Base-by-base conservation (phyloP, 331 rosid genomes). In the Ulmus americana region DNA sequence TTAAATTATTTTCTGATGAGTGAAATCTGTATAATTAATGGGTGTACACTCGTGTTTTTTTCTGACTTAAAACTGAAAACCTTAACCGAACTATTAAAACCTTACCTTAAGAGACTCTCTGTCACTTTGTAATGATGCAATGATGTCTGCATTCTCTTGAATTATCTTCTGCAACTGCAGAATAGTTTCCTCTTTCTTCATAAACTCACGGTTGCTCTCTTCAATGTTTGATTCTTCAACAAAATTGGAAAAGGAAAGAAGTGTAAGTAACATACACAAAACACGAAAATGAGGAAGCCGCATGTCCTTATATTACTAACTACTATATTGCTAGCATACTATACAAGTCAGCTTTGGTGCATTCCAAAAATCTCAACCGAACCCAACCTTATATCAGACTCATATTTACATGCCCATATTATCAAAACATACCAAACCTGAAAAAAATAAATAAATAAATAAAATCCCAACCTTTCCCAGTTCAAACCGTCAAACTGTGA, bases 31-130 rank as follows among this genome's bases (percentile, higher is more conserved):
- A 20, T 20, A 20, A 20, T 20, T 20, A 20, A 20, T 20, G 22
- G 55, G 20, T 13, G 20, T 50, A 22, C 7, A 14, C 1, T n/a
- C 2, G 58, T 16, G 10, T 53, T 1, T 0, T 18, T 53, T 20
- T 16, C 6, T 8, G 8, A 1, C 4, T 47, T 18, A 53, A 0
- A 13, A 5, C 55, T 2, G 10, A 51, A 67, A 49, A 18, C 22
- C 20, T 22, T 2, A 0, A 67, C 11, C 68, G 18, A 52, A 12
- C 60, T 5, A 55, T 28, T 41, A 6, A 54, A 47, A 55, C 58
- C 78, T 74, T 61, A 85, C 87, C 80, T 69, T 73, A 43, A 61
- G 64, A 62, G 59, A 58, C 22, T 70, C 76, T 12, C 64, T 69
- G 43, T 64, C 75, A 35, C 67, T 69, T 74, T 69, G 62, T 5